These are phyloP conservation scores for Gossypium anomalum DNA, from an alignment of 345 rosid species.

Conservation along the genomic window DNA sequence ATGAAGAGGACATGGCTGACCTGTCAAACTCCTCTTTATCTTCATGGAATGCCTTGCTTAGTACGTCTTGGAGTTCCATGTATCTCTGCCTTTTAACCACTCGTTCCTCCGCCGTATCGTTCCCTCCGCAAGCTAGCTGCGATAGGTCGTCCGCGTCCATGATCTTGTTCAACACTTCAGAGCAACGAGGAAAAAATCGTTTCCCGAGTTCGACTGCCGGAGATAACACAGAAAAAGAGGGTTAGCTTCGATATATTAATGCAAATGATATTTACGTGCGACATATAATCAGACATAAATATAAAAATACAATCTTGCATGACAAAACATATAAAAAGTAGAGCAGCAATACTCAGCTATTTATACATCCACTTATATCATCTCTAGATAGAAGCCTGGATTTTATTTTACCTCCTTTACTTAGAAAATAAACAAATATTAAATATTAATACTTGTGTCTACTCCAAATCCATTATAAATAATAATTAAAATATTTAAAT, in stretches of 20 bases:
- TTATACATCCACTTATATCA: too few relatives aligned
- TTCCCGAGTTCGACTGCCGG: slow-evolving; percentile 68
- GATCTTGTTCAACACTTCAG: slow-evolving; percentile 58
- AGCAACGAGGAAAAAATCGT: slow-evolving; percentile 75
- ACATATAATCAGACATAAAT: too few relatives aligned
- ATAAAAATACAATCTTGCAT: too few relatives aligned
- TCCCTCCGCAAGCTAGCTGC: slow-evolving; percentile 47
- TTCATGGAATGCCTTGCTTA: slow-evolving; percentile 54
- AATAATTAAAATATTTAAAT: too few relatives aligned
- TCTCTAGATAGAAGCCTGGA: too few relatives aligned
- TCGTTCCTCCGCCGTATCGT: slow-evolving; percentile 50
- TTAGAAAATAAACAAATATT: too few relatives aligned
- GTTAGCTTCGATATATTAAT: neutral
- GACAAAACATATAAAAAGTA: too few relatives aligned
- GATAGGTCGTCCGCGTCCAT: slow-evolving; percentile 62
- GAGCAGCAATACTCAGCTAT: too few relatives aligned
- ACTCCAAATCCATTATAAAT: too few relatives aligned
- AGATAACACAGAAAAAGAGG: neutral
- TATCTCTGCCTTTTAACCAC: slow-evolving; percentile 49
- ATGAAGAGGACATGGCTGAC: slow-evolving; percentile 43
- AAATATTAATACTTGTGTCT: too few relatives aligned
- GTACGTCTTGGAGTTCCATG: slow-evolving; percentile 52
- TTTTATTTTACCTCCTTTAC: too few relatives aligned
- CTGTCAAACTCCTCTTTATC: slow-evolving; percentile 54
- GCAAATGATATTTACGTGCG: too few relatives aligned